These are phyloP conservation scores for Sparassis latifolia DNA, from an alignment of 1,284 basidiomycete genomes.

Conservation along the genomic window DNA sequence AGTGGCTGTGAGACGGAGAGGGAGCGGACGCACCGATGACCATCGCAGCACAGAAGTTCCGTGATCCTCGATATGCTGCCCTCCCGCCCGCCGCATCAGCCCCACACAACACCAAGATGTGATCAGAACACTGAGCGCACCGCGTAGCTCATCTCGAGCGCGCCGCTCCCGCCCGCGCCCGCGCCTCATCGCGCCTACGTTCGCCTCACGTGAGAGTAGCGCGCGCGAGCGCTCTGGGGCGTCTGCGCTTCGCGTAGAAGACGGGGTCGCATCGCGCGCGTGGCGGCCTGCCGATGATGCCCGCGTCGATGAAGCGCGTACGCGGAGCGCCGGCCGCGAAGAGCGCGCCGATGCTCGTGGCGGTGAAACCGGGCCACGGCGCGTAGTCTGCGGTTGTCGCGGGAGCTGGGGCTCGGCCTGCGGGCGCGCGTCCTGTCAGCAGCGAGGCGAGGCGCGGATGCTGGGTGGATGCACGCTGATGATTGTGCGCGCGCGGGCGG, in stretches of 20 bases:
- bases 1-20: neutral
- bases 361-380: constrained; percentile 47
- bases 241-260: constrained; percentile 48
- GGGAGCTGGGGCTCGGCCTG: constrained; percentile 9
- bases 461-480: too few relatives aligned
- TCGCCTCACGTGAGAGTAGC: constrained; percentile 38
- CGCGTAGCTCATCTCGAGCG: constrained; percentile 59
- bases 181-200: constrained; percentile 39
- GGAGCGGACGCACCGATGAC: constrained; percentile 37
- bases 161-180: constrained; percentile 51
- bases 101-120: neutral
- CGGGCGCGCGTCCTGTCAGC: constrained; percentile 6
- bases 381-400: constrained; percentile 47
- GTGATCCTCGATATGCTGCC: constrained; percentile 48
- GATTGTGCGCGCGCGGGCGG: constrained; percentile 14
- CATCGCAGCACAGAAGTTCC: constrained; percentile 50
- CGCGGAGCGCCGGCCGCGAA: constrained; percentile 34
- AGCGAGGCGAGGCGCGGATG: too few relatives aligned
- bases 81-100: constrained; percentile 27
- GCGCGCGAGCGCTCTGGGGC: too few relatives aligned
- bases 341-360: constrained; percentile 39
- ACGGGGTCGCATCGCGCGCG: constrained; percentile 41
- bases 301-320: constrained; percentile 49
- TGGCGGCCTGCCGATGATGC: constrained; percentile 53
- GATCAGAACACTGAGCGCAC: constrained; percentile 34